Conservation (phyloP, 495 filamentous ascomycete genomes). For the Pyronema domesticum region DNA sequence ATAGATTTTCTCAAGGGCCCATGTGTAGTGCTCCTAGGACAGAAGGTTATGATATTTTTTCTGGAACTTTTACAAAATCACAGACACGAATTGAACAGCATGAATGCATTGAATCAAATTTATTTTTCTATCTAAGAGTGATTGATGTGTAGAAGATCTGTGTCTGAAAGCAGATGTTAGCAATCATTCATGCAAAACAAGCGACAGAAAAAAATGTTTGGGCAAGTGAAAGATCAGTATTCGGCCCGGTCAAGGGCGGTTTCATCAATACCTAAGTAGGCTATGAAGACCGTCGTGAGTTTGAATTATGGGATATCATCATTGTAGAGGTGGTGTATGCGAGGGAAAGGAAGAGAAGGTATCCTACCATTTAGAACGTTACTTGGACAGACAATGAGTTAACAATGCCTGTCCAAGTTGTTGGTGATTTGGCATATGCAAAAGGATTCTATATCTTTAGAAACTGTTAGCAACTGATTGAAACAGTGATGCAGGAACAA, state of each 20-base stretch:
- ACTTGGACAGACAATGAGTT: not conserved
- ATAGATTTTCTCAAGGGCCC: no score
- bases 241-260: constrained; percentile 68
- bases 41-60: no score
- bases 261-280: constrained; percentile 67
- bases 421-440: not conserved
- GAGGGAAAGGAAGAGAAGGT: not conserved
- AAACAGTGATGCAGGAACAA: constrained; percentile 3
- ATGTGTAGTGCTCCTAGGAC: no score
- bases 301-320: constrained; percentile 44
- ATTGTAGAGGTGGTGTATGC: constrained; percentile 40
- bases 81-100: no score
- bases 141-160: no score
- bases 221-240: not conserved
- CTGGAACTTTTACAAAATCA: no score
- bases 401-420: not conserved
- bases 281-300: constrained; percentile 99
- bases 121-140: no score
- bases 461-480: constrained; percentile 8
- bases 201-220: no score
- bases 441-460: constrained; percentile 4
- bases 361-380: not conserved
- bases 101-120: no score
- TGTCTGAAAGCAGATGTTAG: no score
- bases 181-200: no score